phyloP scores from a whole-genome alignment of 805 yeast genomes.

The Sugiyamaella qingdaonensis region DNA sequence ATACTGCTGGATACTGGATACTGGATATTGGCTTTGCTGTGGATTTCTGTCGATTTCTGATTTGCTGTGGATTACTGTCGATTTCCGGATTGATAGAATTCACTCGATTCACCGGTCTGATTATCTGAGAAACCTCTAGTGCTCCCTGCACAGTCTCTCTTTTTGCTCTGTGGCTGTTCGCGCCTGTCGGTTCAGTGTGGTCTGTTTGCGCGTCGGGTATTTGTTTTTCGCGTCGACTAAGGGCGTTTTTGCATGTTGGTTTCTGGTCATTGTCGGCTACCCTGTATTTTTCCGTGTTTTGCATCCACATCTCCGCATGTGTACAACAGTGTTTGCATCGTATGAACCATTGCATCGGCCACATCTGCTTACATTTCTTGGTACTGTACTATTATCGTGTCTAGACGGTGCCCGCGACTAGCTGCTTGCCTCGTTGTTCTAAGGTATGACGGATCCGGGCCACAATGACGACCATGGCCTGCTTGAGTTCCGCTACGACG shows the following conservation, averaged over 20 bases:
- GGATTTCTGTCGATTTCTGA: not conserved
- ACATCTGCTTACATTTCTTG: not conserved
- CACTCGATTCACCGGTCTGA: too few species aligned
- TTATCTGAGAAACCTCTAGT: too few species aligned
- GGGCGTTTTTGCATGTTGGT: not conserved
- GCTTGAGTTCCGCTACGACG: conserved; percentile 14
- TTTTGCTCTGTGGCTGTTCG: too few species aligned
- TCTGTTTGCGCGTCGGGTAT: too few species aligned
- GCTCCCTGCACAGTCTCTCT: not conserved
- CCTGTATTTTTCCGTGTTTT: not conserved
- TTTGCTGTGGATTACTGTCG: not conserved
- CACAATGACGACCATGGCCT: conserved; percentile 16
- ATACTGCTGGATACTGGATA: too few species aligned
- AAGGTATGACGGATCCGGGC: conserved; percentile 18
- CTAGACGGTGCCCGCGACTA: not conserved
- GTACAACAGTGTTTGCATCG: not conserved
- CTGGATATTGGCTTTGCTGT: too few species aligned
- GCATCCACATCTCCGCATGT: not conserved
- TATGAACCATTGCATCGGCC: not conserved
- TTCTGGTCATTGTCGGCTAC: not conserved
- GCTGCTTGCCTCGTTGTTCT: not conserved
- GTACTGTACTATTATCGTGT: not conserved
- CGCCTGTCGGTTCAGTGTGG: too few species aligned
- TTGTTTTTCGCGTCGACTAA: too few species aligned
- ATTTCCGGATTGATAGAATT: not conserved